A percentile compares a stretch with the other conserved stretches of the same genome.
Conservation (phyloP, 1,284 basidiomycete genomes). For the Trametes hirsuta region DNA sequence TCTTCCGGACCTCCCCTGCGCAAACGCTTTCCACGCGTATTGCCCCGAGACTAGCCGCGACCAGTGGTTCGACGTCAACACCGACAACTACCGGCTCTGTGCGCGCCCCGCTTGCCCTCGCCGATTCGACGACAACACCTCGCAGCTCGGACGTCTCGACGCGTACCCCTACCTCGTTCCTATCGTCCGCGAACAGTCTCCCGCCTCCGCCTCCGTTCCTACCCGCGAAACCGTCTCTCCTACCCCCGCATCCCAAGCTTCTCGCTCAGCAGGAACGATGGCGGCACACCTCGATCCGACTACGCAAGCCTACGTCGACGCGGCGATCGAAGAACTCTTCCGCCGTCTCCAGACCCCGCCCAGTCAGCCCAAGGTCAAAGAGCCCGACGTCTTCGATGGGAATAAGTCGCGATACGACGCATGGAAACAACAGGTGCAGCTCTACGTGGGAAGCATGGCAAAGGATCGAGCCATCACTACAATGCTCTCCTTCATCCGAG, state of each 20-base stretch:
- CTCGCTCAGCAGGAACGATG: not conserved
- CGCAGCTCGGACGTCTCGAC: not conserved
- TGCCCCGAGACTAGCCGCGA: not conserved
- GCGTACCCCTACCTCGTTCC: not conserved
- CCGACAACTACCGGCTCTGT: not conserved
- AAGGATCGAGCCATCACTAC: conserved; percentile 8
- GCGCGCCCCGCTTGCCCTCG: not conserved
- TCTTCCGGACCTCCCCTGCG: not conserved
- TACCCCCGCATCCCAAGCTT: not conserved
- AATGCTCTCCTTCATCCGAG: conserved; percentile 4
- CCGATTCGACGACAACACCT: conserved; percentile 1
- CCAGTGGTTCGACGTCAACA: not conserved
- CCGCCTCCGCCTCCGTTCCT: not conserved
- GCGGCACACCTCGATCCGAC: not conserved
- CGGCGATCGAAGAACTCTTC: conserved; percentile 2
- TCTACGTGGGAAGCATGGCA: conserved; percentile 9
- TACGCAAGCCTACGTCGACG: conserved; percentile 2
- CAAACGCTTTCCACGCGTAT: not conserved
- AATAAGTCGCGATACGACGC: conserved; percentile 1
- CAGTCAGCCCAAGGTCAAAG: not conserved
- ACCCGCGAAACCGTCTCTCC: not conserved
- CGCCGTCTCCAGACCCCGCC: not conserved
- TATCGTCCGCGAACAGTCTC: not conserved
- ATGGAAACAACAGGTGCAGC: conserved; percentile 9
- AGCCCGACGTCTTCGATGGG: conserved; percentile 12